Conservation (phyloP, 768 basidiomycete species). For the Exidia glandulosa region DNA sequence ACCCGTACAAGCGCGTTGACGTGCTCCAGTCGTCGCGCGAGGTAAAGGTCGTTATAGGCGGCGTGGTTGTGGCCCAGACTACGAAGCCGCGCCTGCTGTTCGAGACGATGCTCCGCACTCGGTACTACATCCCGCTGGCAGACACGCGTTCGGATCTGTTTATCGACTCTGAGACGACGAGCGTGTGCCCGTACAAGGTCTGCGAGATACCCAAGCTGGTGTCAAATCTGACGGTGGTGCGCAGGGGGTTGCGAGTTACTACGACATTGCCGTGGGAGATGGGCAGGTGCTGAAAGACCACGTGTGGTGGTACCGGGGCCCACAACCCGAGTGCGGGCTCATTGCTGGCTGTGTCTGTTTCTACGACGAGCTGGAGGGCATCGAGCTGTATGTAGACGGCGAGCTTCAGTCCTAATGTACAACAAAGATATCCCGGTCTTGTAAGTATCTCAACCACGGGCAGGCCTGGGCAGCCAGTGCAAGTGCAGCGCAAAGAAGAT, state of each 20-base stretch:
- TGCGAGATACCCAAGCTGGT: constrained; percentile 3
- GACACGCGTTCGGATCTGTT: constrained; percentile 44
- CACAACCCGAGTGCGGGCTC: constrained; percentile 37
- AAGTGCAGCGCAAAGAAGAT: too few relatives aligned
- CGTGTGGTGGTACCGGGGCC: constrained; percentile 55
- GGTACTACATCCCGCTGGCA: constrained; percentile 51
- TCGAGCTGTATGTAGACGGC: constrained; percentile 55
- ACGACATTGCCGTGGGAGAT: constrained; percentile 35
- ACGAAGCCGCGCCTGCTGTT: constrained; percentile 41
- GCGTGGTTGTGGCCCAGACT: constrained; percentile 53
- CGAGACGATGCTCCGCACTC: constrained; percentile 44
- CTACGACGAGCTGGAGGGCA: constrained; percentile 45
- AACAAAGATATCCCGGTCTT: too few relatives aligned
- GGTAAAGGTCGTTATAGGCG: constrained; percentile 47
- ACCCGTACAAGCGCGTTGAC: constrained; percentile 64
- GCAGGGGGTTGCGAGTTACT: constrained; percentile 53
- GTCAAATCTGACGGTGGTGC: background rate
- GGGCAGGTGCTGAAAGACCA: constrained; percentile 36
- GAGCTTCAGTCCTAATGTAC: too few relatives aligned
- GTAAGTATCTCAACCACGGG: too few relatives aligned
- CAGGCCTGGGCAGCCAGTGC: too few relatives aligned
- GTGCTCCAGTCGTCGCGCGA: constrained; percentile 49
- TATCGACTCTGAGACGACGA: constrained; percentile 32
- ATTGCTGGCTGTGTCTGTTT: constrained; percentile 46
- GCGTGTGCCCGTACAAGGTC: constrained; percentile 58